Evolutionary conservation across 1,139 yeast species (phyloP), one percentile per base, ranked within the genome.

Genomic region (Candida pseudocylindracea): DNA sequence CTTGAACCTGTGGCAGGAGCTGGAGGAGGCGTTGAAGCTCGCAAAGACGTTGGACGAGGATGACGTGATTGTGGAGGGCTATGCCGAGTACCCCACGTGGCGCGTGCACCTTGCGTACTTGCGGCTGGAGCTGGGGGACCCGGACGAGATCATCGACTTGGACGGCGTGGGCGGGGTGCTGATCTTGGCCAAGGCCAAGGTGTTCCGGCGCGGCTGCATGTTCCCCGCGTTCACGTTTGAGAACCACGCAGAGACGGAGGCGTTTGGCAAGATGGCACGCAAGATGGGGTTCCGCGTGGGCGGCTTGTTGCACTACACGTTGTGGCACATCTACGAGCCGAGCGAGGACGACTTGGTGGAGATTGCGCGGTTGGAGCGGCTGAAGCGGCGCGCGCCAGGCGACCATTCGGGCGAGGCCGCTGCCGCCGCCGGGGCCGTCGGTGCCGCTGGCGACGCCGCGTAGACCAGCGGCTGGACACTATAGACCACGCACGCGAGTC

Each of bases 111-210:
- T 80, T 44, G 91, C 85, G 0, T 73, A 76, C 42, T 57, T 71
- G 31, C 63, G 93, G 41, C 72, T 72, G 40, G 54, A 67, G 7
- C 49, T 63, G 30, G 88, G 85, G 10, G 55, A 73, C 45, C 71
- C 67, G 7, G 53, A 70, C 39, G 83, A 73, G 40, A 60, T 74
- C 20, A 55, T 80, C 29, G 80, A 73, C 38, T 53, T 81, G 36
- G 93, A 81, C 49, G 93, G 93, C 37, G 79, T 81, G 36, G 93
- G 93, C 12, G 93, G 93, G 30, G 94, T 81, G 29, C 75, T 85
- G 1, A 79, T 81, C 37, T 54, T 81, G 36, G 85, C 92, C 4
- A 72, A 71, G 46, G 93, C 93, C 1, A 67, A 66, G 39, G 69
- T 76, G n/a, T 80, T 80, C 49, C 62, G 91, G 41, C 67, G 67